Evolutionary conservation across 2,329 filamentous ascomycete species (phyloP).

Genomic region (Ascochyta pisi): DNA sequence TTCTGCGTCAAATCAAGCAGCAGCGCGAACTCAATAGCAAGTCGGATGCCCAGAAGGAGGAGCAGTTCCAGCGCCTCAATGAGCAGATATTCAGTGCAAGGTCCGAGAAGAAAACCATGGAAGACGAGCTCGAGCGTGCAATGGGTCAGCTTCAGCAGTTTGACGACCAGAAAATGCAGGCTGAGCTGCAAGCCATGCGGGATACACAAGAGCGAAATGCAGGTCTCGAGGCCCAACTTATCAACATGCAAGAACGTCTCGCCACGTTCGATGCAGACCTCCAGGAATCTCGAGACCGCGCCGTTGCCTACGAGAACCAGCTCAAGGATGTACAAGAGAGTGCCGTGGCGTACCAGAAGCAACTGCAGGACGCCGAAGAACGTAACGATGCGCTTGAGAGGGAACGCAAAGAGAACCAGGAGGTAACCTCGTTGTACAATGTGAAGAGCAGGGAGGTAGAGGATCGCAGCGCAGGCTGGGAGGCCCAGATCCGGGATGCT

Average conservation of each 20-base stretch:
- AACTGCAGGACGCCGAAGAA: conserved; percentile 37
- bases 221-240: conserved; percentile 41
- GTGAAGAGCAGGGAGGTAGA: conserved; percentile 30
- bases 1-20: conserved; percentile 92
- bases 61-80: conserved; percentile 51
- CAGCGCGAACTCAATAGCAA: conserved; percentile 92
- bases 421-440: conserved; percentile 30
- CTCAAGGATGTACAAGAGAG: conserved; percentile 43
- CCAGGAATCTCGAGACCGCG: conserved; percentile 33
- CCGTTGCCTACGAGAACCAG: conserved; percentile 42
- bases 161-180: conserved; percentile 34
- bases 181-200: conserved; percentile 31
- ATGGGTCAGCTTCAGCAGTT: conserved; percentile 41
- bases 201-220: conserved; percentile 43
- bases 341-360: conserved; percentile 38
- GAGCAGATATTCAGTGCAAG: conserved; percentile 49
- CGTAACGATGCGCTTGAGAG: conserved; percentile 38
- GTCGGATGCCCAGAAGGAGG: conserved; percentile 65
- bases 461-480: conserved; percentile 36
- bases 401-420: conserved; percentile 41
- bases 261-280: conserved; percentile 40
- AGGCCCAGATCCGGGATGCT: conserved; percentile 42
- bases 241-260: conserved; percentile 45
- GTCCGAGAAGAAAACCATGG: conserved; percentile 46
- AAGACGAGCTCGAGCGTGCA: conserved; percentile 45